Evolutionary conservation across 768 basidiomycete genomes (phyloP).

Genomic region (Podaxis mareebaensis): DNA sequence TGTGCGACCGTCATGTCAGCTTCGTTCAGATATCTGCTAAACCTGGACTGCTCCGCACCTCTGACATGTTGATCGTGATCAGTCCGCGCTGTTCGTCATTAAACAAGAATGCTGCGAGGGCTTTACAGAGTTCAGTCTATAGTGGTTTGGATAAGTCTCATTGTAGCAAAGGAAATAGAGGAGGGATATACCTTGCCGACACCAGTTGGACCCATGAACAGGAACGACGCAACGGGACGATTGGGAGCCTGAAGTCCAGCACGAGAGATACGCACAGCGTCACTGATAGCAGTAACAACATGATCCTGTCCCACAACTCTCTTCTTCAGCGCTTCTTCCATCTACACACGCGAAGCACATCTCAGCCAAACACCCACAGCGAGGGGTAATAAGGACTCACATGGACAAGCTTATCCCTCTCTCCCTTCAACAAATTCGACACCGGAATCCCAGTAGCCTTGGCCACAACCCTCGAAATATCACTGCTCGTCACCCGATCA

Average conservation of each 20-base stretch:
- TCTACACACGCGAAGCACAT: constrained; percentile 41
- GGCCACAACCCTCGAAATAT: constrained; percentile 87
- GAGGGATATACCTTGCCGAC: constrained; percentile 66
- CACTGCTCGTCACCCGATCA: constrained; percentile 85
- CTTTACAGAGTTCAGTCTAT: constrained; percentile 88
- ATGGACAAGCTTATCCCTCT: constrained; percentile 86
- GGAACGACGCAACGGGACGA: constrained; percentile 88
- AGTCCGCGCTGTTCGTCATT: constrained; percentile 85
- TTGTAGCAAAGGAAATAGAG: background rate
- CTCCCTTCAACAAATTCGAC: constrained; percentile 83
- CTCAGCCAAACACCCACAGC: background rate
- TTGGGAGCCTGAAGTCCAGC: constrained; percentile 89
- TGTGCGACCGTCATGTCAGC: constrained; percentile 26
- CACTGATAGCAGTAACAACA: constrained; percentile 80
- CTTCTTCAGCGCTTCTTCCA: constrained; percentile 77
- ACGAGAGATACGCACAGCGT: constrained; percentile 91
- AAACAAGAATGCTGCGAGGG: constrained; percentile 86
- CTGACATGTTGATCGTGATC: constrained; percentile 97
- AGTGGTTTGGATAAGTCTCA: background rate
- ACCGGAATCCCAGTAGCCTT: constrained; percentile 91
- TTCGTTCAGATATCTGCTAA: no score
- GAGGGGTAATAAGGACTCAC: constrained; percentile 42
- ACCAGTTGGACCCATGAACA: constrained; percentile 88
- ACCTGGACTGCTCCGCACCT: constrained; percentile 35
- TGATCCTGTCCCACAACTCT: constrained; percentile 92